phyloP scores from a whole-genome alignment of 2,329 filamentous ascomycete species.

The Chaetomiaceae sp. region DNA sequence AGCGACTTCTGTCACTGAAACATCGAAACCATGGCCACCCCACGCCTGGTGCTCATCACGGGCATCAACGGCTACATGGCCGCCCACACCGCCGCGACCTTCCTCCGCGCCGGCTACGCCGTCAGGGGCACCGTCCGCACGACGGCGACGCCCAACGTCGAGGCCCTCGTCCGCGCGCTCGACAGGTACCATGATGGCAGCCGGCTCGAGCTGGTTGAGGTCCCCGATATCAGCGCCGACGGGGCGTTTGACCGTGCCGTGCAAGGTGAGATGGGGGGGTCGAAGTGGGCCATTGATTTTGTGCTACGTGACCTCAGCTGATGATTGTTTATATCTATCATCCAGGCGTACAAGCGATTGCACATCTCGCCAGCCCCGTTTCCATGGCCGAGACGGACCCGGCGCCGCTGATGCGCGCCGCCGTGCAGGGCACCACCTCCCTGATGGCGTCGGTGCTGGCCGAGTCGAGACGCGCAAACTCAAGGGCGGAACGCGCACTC shows the following conservation, averaged over 20 bases:
- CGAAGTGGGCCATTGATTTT: too few species aligned
- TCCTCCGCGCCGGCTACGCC: conserved; percentile 18
- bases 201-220: conserved; percentile 15
- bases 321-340: too few species aligned
- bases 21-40: background rate
- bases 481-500: background rate
- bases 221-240: conserved; percentile 15
- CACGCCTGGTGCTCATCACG: conserved; percentile 17
- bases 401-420: conserved; percentile 17
- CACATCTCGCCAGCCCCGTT: conserved; percentile 20
- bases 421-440: conserved; percentile 19
- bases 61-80: conserved; percentile 23
- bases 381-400: conserved; percentile 16
- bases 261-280: too few species aligned
- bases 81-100: conserved; percentile 18
- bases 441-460: conserved; percentile 12
- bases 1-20: too few species aligned
- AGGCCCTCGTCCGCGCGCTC: conserved; percentile 4
- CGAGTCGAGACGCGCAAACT: background rate
- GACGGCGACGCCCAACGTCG: conserved; percentile 2
- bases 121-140: conserved; percentile 20
- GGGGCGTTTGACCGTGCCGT: conserved; percentile 17
- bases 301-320: too few species aligned
- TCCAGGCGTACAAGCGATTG: conserved; percentile 15
- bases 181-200: conserved; percentile 5